These are phyloP conservation scores for Xylaria grammica DNA, from an alignment of 495 filamentous ascomycete species.

Conservation along the genomic window DNA sequence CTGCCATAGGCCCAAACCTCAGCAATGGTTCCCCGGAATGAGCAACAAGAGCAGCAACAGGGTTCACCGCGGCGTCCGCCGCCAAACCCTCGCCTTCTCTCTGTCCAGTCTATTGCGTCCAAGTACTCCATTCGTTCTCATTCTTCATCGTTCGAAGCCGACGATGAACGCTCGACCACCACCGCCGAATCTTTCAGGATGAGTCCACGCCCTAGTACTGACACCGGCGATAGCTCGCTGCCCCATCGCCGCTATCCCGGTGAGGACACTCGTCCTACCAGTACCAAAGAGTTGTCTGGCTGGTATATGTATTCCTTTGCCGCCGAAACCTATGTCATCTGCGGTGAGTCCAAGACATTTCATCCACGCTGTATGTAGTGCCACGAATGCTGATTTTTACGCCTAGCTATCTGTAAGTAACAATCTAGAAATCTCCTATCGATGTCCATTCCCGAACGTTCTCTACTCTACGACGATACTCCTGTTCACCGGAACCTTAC, in stretches of 20 bases:
- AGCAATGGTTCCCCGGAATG: conserved; percentile 15
- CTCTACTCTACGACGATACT: neutral
- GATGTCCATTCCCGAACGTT: neutral
- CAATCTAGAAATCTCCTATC: neutral
- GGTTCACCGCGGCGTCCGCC: conserved; percentile 32
- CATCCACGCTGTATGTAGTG: conserved; percentile 18
- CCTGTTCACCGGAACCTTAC: conserved; percentile 22
- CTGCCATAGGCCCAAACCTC: conserved; percentile 9
- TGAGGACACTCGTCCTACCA: conserved; percentile 88
- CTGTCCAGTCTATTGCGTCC: conserved; percentile 49
- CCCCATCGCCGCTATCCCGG: conserved; percentile 63
- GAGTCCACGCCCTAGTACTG: conserved; percentile 37
- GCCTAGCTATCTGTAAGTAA: conserved; percentile 39
- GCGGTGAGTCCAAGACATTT: conserved; percentile 62
- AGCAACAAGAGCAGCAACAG: conserved; percentile 19
- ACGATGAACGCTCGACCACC: conserved; percentile 64
- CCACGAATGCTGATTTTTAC: conserved; percentile 20
- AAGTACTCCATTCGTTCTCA: conserved; percentile 49
- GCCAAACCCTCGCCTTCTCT: conserved; percentile 48
- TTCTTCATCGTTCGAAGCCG: conserved; percentile 63
- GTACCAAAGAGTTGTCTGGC: conserved; percentile 82
- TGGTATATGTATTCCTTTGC: conserved; percentile 98
- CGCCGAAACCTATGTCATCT: conserved; percentile 96
- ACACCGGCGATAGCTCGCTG: conserved; percentile 23
- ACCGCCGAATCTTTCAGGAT: conserved; percentile 43